Percentiles rank a stretch among this genome's conserved stretches.
Conservation (phyloP, 108 stramenopile genomes). For the Aurantiochytrium sp. region DNA sequence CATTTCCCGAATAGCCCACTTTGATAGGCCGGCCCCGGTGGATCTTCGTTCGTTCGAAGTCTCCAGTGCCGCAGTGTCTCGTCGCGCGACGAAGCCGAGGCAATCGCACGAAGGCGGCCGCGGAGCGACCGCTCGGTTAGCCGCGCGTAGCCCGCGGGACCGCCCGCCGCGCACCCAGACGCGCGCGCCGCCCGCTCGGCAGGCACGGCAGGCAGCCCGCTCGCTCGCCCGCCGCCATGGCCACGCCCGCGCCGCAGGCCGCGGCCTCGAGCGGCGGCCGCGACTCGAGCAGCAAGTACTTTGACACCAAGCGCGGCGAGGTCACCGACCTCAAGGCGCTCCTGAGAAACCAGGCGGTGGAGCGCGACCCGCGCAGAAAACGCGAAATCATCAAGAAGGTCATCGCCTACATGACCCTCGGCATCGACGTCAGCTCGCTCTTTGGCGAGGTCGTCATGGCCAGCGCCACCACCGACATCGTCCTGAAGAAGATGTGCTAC, state of each 20-base stretch:
- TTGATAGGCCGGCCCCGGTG: no score
- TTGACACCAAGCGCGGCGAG: constrained; percentile 90
- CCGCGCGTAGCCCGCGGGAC: no score
- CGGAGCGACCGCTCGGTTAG: no score
- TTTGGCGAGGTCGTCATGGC: constrained; percentile 98
- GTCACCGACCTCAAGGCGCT: constrained; percentile 86
- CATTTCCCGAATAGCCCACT: no score
- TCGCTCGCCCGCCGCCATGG: no score
- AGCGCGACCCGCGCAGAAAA: constrained; percentile 82
- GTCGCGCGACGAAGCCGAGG: no score
- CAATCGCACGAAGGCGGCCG: no score
- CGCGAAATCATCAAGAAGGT: constrained; percentile 99
- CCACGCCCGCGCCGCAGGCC: background rate
- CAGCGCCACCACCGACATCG: constrained; percentile 85
- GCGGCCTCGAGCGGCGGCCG: background rate
- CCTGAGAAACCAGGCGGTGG: constrained; percentile 79
- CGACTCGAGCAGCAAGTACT: constrained; percentile 59
- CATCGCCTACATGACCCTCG: constrained; percentile 99
- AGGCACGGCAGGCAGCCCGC: no score
- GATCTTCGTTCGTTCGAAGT: no score
- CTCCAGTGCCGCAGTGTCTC: no score
- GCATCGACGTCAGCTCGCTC: constrained; percentile 96
- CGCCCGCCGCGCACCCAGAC: no score
- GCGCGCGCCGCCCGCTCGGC: no score
- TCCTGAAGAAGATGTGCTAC: constrained; percentile 99